Percentiles rank a stretch among this genome's conserved stretches.
Conservation (phyloP, 2,329 filamentous ascomycete genomes). For the Xylaria sp. region DNA sequence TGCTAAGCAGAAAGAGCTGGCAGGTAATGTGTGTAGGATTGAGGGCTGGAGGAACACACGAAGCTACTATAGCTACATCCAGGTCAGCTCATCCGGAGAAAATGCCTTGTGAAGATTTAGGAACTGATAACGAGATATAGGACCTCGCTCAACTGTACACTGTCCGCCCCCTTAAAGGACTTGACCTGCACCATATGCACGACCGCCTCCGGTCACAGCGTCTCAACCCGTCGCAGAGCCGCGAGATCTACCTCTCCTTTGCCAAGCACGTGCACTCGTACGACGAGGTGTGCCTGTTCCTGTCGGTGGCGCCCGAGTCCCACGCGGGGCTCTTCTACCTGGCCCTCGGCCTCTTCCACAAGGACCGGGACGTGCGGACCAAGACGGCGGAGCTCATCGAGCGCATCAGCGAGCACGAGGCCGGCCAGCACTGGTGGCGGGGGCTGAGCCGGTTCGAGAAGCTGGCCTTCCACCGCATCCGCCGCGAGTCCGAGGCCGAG, state of each 20-base stretch:
- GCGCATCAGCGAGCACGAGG: constrained; percentile 82
- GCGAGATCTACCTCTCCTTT: constrained; percentile 83
- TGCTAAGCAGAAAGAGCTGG: constrained; percentile 80
- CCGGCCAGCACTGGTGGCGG: constrained; percentile 91
- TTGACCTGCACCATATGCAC: constrained; percentile 90
- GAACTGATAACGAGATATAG: constrained; percentile 46
- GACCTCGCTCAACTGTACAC: constrained; percentile 68
- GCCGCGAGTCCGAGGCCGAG: constrained; percentile 64
- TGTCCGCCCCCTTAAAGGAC: constrained; percentile 70
- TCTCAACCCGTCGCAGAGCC: constrained; percentile 73
- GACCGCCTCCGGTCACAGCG: constrained; percentile 85
- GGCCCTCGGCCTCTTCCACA: constrained; percentile 89
- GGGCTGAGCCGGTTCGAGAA: constrained; percentile 86
- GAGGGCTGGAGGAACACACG: constrained; percentile 96
- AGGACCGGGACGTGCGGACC: constrained; percentile 75
- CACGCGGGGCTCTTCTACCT: constrained; percentile 91
- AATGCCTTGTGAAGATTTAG: constrained; percentile 34
- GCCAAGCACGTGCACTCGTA: constrained; percentile 76
- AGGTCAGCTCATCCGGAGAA: constrained; percentile 53
- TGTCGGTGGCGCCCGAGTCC: constrained; percentile 81
- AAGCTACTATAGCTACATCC: constrained; percentile 94
- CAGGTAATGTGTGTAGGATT: constrained; percentile 88
- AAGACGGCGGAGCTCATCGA: constrained; percentile 80
- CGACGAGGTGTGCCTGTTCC: constrained; percentile 81
- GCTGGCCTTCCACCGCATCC: constrained; percentile 79